Evolutionary conservation across 75 land plant species (phyloP).

Genomic region (Selaginella moellendorffii): DNA sequence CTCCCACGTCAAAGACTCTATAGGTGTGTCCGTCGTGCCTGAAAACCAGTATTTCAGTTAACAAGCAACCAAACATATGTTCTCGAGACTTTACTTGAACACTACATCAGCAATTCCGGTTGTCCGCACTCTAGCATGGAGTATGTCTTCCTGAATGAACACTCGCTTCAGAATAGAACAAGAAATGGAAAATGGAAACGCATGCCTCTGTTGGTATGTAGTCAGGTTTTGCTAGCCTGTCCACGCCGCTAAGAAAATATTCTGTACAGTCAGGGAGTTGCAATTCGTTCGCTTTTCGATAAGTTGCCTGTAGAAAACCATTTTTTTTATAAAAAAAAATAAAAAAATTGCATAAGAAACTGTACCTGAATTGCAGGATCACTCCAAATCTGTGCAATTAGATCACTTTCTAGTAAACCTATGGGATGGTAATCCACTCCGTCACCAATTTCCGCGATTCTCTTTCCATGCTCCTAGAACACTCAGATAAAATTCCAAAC

Average conservation of each 20-base stretch:
- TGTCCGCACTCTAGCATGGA: constrained; percentile 74
- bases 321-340: neutral
- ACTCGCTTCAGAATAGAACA: neutral
- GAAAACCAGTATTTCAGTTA: neutral
- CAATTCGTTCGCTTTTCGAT: constrained; percentile 48
- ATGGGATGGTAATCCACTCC: constrained; percentile 47
- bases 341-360: no score
- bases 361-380: constrained; percentile 87
- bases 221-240: constrained; percentile 43
- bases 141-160: constrained; percentile 69
- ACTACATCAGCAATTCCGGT: constrained; percentile 88
- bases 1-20: constrained; percentile 89
- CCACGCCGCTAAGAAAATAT: constrained; percentile 66
- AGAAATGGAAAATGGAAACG: neutral
- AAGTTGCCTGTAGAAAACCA: constrained; percentile 42
- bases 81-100: constrained; percentile 45
- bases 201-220: constrained; percentile 72
- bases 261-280: constrained; percentile 81
- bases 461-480: constrained; percentile 54
- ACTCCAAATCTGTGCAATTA: constrained; percentile 56
- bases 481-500: neutral
- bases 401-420: constrained; percentile 39
- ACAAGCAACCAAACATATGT: neutral
- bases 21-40: constrained; percentile 47
- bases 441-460: constrained; percentile 53